These are phyloP conservation scores for Sophora flavescens DNA, from an alignment of 306 rosid genomes.

Conservation along the genomic window DNA sequence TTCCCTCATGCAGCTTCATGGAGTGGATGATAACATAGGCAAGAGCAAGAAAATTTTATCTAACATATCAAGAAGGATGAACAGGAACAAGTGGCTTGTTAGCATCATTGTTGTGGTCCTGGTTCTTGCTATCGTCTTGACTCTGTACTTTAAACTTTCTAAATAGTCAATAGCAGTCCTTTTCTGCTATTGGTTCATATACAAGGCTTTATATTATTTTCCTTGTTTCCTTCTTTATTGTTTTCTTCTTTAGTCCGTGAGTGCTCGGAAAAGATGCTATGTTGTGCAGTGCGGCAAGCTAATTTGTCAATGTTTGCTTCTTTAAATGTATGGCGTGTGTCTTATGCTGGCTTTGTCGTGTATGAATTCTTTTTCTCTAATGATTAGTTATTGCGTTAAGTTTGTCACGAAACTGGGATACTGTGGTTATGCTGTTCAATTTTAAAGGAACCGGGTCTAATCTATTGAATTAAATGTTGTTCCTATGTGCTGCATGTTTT, in stretches of 20 bases:
- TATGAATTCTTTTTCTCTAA: conserved; percentile 16
- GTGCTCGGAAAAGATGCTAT: conserved; percentile 41
- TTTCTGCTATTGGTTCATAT: conserved; percentile 38
- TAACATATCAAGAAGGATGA: conserved; percentile 74
- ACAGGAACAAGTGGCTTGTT: conserved; percentile 76
- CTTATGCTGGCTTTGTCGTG: conserved; percentile 32
- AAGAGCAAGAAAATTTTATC: conserved; percentile 82
- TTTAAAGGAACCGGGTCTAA: neutral
- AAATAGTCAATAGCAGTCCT: conserved; percentile 43
- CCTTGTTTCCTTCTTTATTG: neutral
- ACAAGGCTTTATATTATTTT: conserved; percentile 17
- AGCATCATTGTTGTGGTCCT: conserved; percentile 55
- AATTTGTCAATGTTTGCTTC: conserved; percentile 22
- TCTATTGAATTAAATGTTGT: neutral
- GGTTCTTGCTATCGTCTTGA: conserved; percentile 60
- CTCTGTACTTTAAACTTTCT: conserved; percentile 78
- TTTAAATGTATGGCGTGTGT: conserved; percentile 25
- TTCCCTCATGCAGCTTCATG: conserved; percentile 73
- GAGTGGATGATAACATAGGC: conserved; percentile 89
- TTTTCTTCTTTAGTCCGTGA: conserved; percentile 46
- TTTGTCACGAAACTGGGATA: conserved; percentile 4
- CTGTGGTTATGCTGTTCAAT: neutral
- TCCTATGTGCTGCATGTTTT: neutral
- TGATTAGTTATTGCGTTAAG: conserved; percentile 19
- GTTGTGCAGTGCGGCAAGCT: conserved; percentile 44